Base-by-base conservation (phyloP, 1,284 basidiomycete genomes). In the Vanrija humicola region DNA sequence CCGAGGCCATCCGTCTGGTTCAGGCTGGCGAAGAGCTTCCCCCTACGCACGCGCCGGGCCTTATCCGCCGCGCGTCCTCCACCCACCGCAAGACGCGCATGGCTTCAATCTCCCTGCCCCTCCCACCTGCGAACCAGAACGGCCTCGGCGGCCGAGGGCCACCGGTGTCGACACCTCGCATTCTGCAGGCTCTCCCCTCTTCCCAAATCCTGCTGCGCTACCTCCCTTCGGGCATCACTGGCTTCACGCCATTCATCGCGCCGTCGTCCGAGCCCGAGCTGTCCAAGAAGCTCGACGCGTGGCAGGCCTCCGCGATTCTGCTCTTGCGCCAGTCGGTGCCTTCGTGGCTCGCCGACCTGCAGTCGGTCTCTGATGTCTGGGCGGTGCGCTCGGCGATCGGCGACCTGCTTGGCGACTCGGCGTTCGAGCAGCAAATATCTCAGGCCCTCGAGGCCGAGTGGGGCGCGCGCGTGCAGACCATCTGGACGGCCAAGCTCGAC, bases 241-340 rank as follows among this genome's bases (percentile, higher is more conserved):
- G 58, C 9, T 77, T 76, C 61, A 75, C 75, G 19, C 76, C 77
- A 0, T 76, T 74, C 63, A 72, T 69, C 42, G 38, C 86, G 0
- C 87, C 87, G 56, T 81, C 86, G 9, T 82, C 84, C 15, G 80
- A 84, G 0, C 82, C 83, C 0, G 82, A 83, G 0, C 49, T 75
- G 8, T 39, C 46, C 4, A 58, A 65, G 15, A 63, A 61, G 25
- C 62, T 77, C 19, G 49, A 55, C 0, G 28, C 55, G n/a, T 78
- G 76, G 76, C 66, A 74, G 28, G 48, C 46, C 1, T 46, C 57
- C 0, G 64, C 68, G 2, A 50, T 71, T 14, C 55, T 57, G 1
- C 43, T 70, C 18, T 52, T 76, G 23, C 46, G 58, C 21, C 63
- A 69, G 7, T 54, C 69, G 5, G 56, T 69, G 4, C 70, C 69